Evolutionary conservation across 2,329 filamentous ascomycete genomes (phyloP).

Genomic region (Monosporascus sp.): DNA sequence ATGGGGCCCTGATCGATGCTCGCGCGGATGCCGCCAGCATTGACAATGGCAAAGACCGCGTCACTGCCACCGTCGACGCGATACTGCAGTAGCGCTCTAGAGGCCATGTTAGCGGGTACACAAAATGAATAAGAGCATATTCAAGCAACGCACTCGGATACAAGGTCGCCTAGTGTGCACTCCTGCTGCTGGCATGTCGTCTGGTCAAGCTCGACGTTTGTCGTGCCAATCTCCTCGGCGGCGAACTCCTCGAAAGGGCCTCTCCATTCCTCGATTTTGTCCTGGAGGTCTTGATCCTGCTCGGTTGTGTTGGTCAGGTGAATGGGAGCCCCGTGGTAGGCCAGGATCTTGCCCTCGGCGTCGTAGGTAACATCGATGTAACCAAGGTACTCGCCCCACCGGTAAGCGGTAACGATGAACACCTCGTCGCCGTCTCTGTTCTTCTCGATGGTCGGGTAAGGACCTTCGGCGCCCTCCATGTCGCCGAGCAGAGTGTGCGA

Average conservation of each 20-base stretch:
- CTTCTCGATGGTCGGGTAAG: slow-evolving; percentile 58
- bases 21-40: slow-evolving; percentile 59
- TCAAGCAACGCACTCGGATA: slow-evolving; percentile 38
- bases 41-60: slow-evolving; percentile 55
- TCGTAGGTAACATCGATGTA: slow-evolving; percentile 64
- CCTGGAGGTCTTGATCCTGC: slow-evolving; percentile 51
- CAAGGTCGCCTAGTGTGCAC: slow-evolving; percentile 51
- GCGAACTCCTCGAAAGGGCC: slow-evolving; percentile 56
- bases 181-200: slow-evolving; percentile 51
- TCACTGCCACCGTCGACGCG: slow-evolving; percentile 41
- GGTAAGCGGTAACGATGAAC: slow-evolving; percentile 62
- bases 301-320: slow-evolving; percentile 56
- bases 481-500: slow-evolving; percentile 49
- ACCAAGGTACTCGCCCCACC: slow-evolving; percentile 64
- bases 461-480: slow-evolving; percentile 50
- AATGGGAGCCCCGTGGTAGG: slow-evolving; percentile 59
- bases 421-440: slow-evolving; percentile 61
- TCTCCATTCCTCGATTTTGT: slow-evolving; percentile 53
- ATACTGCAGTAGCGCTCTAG: slow-evolving; percentile 56
- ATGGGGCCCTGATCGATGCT: slow-evolving; percentile 56
- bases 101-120: slow-evolving; percentile 21
- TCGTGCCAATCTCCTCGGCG: slow-evolving; percentile 49
- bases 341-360: slow-evolving; percentile 51
- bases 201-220: slow-evolving; percentile 53
- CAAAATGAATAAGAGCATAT: background rate